These are phyloP conservation scores for Populus davidiana DNA, from an alignment of 345 rosid genomes.

Conservation along the genomic window DNA sequence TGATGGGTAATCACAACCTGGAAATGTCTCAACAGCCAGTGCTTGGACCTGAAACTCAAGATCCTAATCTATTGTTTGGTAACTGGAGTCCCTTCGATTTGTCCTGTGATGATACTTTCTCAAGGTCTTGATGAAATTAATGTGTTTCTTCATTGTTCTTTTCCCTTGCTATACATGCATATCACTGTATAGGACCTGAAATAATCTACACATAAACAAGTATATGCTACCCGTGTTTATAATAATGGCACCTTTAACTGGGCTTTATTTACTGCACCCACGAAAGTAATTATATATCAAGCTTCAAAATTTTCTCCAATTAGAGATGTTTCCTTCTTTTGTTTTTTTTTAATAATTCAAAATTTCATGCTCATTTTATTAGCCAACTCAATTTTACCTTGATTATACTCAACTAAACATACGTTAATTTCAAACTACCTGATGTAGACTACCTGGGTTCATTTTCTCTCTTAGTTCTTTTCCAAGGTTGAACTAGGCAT, in stretches of 20 bases:
- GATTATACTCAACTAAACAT: neutral
- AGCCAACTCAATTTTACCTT: neutral
- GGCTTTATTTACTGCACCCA: neutral
- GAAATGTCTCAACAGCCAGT: conserved; percentile 23
- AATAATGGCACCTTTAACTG: neutral
- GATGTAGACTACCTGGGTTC: neutral
- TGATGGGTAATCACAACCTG: conserved; percentile 20
- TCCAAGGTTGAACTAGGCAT: neutral
- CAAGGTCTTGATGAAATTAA: conserved; percentile 19
- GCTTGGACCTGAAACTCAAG: conserved; percentile 32
- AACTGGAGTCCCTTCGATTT: conserved; percentile 47
- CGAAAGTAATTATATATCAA: neutral
- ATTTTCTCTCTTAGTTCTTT: neutral
- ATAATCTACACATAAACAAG: conserved; percentile 8
- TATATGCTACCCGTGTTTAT: neutral
- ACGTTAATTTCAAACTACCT: neutral
- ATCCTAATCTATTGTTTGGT: conserved; percentile 31
- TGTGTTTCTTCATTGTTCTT: neutral
- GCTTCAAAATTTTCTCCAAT: neutral
- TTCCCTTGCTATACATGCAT: neutral
- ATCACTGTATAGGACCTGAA: conserved; percentile 12
- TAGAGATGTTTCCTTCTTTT: neutral
- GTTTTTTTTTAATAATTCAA: neutral
- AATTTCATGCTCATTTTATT: neutral
- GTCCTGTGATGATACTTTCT: conserved; percentile 34